These are phyloP conservation scores for Coniferiporia sulphurascens DNA, from an alignment of 1,284 basidiomycete species.

Conservation along the genomic window DNA sequence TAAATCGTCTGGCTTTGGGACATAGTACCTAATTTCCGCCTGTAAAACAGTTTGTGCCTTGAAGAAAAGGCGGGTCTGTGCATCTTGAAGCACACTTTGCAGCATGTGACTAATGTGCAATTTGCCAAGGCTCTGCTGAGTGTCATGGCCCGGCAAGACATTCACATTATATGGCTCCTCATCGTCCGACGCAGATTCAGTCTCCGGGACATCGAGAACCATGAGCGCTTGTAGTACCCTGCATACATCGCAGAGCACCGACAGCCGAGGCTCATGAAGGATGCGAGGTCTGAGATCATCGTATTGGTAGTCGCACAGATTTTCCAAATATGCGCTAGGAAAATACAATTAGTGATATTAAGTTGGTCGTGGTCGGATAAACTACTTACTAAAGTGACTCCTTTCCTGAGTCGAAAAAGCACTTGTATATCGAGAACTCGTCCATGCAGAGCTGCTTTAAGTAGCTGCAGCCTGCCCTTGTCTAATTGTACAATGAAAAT, in stretches of 20 bases:
- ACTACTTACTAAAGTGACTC: conserved; percentile 74
- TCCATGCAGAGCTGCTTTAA: conserved; percentile 85
- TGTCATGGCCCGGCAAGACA: conserved; percentile 34
- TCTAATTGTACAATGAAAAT: conserved; percentile 41
- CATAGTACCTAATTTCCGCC: conserved; percentile 79
- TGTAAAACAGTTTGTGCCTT: conserved; percentile 89
- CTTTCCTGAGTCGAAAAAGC: conserved; percentile 84
- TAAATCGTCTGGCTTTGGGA: conserved; percentile 71
- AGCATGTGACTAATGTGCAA: conserved; percentile 72
- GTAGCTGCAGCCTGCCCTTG: conserved; percentile 84
- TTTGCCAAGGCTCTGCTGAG: conserved; percentile 41
- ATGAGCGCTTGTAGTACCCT: conserved; percentile 91
- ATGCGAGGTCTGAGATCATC: conserved; percentile 92
- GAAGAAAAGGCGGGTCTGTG: conserved; percentile 90
- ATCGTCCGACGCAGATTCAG: conserved; percentile 31
- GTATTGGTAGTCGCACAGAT: conserved; percentile 87
- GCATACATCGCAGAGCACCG: conserved; percentile 87
- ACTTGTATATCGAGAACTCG: conserved; percentile 80
- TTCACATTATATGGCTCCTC: conserved; percentile 35
- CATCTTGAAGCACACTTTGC: conserved; percentile 88
- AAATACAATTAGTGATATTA: conserved; percentile 5
- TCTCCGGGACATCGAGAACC: conserved; percentile 70
- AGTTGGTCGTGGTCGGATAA: conserved; percentile 3
- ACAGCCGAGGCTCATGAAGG: conserved; percentile 83
- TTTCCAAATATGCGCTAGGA: conserved; percentile 78